Percentiles rank a stretch among this genome's conserved stretches.
phyloP scores from a whole-genome alignment of 2,329 filamentous ascomycete genomes.

The Neofusicoccum umdonicola region DNA sequence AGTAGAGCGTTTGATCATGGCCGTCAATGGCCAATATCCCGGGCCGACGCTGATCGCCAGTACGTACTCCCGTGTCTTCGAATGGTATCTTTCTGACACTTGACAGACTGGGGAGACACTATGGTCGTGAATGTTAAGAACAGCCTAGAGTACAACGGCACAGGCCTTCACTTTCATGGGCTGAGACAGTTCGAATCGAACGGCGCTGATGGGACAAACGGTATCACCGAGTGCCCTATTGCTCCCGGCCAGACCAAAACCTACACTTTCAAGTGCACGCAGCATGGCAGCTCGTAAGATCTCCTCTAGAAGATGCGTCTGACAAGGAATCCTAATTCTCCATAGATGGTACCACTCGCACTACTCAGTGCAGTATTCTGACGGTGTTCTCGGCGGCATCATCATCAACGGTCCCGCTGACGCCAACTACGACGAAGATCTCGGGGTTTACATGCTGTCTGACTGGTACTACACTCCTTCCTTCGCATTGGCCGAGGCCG shows the following conservation, averaged over 20 bases:
- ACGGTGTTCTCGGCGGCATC: constrained; percentile 42
- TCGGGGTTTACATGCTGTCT: constrained; percentile 58
- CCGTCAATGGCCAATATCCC: constrained; percentile 56
- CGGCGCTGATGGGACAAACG: constrained; percentile 46
- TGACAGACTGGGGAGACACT: constrained; percentile 38
- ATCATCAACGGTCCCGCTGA: constrained; percentile 43
- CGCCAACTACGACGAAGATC: constrained; percentile 56
- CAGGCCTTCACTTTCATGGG: constrained; percentile 54
- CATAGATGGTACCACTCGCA: constrained; percentile 44
- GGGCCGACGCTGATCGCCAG: constrained; percentile 48
- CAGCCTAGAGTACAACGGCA: constrained; percentile 44
- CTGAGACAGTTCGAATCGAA: constrained; percentile 43
- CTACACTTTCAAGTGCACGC: constrained; percentile 58
- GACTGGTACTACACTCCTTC: constrained; percentile 60
- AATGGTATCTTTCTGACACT: constrained; percentile 15
- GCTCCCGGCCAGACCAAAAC: constrained; percentile 56
- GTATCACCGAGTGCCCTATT: constrained; percentile 65
- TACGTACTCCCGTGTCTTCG: constrained; percentile 30
- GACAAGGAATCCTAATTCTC: neutral
- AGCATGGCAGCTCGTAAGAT: constrained; percentile 37
- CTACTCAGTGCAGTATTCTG: constrained; percentile 43
- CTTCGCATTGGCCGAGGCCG: neutral
- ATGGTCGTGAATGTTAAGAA: constrained; percentile 40
- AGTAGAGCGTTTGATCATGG: constrained; percentile 30
- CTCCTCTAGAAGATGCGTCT: neutral